Evolutionary conservation across 108 stramenopile genomes (phyloP), one percentile per base, ranked within the genome.

Genomic region (Skeletonema grethae): DNA sequence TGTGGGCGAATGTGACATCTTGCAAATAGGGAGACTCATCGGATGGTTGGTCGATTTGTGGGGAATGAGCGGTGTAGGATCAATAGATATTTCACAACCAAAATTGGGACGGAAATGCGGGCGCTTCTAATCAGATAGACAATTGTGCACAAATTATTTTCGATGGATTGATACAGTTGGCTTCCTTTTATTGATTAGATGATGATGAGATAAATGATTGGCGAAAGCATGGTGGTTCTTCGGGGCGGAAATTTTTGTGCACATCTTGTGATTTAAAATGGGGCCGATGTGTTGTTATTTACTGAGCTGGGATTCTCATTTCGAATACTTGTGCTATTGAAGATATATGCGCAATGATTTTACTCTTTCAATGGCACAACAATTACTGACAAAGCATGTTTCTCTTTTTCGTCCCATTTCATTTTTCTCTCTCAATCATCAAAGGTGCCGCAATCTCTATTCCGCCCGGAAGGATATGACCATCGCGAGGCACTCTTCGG

Each of bases 401-500:
- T 46, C 22, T 20, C 28, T 55, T 31, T 50, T 53, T 46, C 3
- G 13, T 25, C 46, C 7, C 41, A 18, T 38, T 10, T 45, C 30
- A n/a, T 7, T 8, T 46, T 43, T 20, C 46, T 41, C 35, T 56
- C 22, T 53, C 22, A 1, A 53, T 22, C n/a, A 22, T 53, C 4
- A 38, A 22, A 83, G 85, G 79, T 90, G 28, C 88, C 88, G 8
- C 79, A 80, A 65, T 65, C 73, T 18, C 81, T 90, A 5, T 75
- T 80, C 61, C 77, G 73, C 56, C 70, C 70, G 2, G 87, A 85
- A 30, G 97, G 95, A 65, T 97, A 96, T 73, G 86, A 88, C 41
- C 97, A 98, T 72, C 85, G 91, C 35, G 96, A 96, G 61, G 95
- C 95, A 39, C 79, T 97, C 36, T 98, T 98, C 75, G 97, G 97